These are phyloP conservation scores for Phyllosticta capitalensis DNA, from an alignment of 2,329 filamentous ascomycete genomes.

Conservation along the genomic window DNA sequence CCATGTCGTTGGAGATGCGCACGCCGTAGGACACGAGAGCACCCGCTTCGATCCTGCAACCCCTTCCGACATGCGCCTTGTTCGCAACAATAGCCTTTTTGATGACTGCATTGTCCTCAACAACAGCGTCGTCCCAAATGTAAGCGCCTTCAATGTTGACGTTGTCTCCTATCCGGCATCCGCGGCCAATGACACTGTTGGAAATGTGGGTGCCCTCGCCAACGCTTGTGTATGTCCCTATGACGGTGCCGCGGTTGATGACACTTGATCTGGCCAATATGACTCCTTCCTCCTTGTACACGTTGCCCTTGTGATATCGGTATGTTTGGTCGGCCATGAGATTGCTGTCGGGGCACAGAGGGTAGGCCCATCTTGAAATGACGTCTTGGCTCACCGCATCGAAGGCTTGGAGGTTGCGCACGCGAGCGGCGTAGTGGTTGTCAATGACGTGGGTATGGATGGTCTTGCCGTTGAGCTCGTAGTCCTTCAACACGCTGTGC, in stretches of 20 bases:
- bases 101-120: slow-evolving; percentile 66
- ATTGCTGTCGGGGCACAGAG: slow-evolving; percentile 83
- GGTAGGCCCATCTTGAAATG: slow-evolving; percentile 79
- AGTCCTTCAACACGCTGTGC: slow-evolving; percentile 89
- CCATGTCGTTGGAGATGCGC: slow-evolving; percentile 54
- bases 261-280: slow-evolving; percentile 62
- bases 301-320: slow-evolving; percentile 55
- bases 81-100: slow-evolving; percentile 67
- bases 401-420: slow-evolving; percentile 79
- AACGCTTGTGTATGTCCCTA: slow-evolving; percentile 68
- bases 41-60: slow-evolving; percentile 59
- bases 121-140: slow-evolving; percentile 74
- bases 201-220: slow-evolving; percentile 61
- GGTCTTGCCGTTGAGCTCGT: slow-evolving; percentile 94
- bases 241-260: slow-evolving; percentile 58
- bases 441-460: slow-evolving; percentile 81
- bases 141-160: slow-evolving; percentile 71
- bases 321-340: slow-evolving; percentile 70
- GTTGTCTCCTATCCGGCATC: slow-evolving; percentile 79
- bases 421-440: slow-evolving; percentile 77
- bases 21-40: slow-evolving; percentile 74
- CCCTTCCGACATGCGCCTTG: slow-evolving; percentile 60
- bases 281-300: slow-evolving; percentile 73
- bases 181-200: slow-evolving; percentile 71
- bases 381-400: slow-evolving; percentile 81